Base-by-base conservation (phyloP, 306 rosid genomes). In the Vigna mungo region DNA sequence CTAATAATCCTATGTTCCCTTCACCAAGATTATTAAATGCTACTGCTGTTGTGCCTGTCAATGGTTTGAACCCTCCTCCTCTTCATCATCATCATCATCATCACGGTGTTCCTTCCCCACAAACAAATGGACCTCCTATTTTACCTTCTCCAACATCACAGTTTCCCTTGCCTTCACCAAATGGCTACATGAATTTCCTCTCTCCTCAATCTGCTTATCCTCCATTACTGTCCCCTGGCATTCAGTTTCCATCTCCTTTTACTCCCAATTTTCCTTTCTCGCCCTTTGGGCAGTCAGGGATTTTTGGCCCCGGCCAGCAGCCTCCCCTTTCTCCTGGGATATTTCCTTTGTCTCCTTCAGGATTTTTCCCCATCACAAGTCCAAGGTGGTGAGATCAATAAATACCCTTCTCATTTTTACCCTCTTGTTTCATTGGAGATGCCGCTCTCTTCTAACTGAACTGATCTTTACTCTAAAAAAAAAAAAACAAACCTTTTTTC, bases 251-350 rank as follows among this genome's bases (percentile, higher is more conserved):
- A 64, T 86, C 86, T 14, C 86, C 88, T 0, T 53, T 86, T 71
- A 84, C 92, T 51, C 90, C 97, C 37, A 87, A 88, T 82, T 92
- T 90, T 77, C 78, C 84, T 14, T 87, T 90, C 64, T 84, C 90
- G 25, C 90, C 90, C 17, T 83, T 86, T 83, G 88, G 73, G 4
- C 97, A 88, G 39, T 68, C 94, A 1, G 91, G 91, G 83, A 75
- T 85, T 74, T 88, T 91, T 43, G 97, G 97, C 71, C 92, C 94
- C 1, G 97, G 89, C 62, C 92, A 93, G 32, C 90, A 84, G 55
- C 90, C 82, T 63, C 93, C 89, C 3, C 85, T 71, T 52, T 90
- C 97, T 59, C 97, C 97, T 0, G 96, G 96, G 62, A 41, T 85
- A 13, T 92, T 83, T 77, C 96, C 93, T 1, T 41, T 81, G 23